Evolutionary conservation across 1,284 basidiomycete species (phyloP), one percentile per base, ranked within the genome.

Genomic region (Naganishia cerealis): DNA sequence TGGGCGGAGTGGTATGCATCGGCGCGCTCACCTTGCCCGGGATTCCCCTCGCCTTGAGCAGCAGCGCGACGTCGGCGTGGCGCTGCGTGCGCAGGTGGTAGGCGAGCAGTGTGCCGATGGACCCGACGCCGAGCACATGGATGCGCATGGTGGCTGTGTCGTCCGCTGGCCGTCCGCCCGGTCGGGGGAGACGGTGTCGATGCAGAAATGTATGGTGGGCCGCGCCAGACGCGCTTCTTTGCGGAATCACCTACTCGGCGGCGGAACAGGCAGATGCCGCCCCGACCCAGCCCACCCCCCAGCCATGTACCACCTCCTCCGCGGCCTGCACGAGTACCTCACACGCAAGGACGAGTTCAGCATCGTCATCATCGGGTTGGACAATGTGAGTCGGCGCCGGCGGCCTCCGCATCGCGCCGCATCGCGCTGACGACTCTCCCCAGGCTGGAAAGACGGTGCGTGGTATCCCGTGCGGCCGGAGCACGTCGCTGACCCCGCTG

Each of bases 291-390:
- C 1, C 36, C 15, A 29, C 12, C 29, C 53, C 24, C 10, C 24
- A 33, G 48, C 16, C 15, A 81, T 94, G 92, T 95, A 94, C 81
- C 91, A 94, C 80, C 86, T 95, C 53, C 84, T 95, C 74, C 92
- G 90, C 74, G 93, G 93, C 40, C 83, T 95, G 15, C 89, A 94
- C 80, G 88, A 91, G 77, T 88, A 94, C 81, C 81, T 95, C 39
- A 95, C 91, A 21, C 87, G 90, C 72, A 95, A 95, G 81, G 92
- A 95, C 72, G 91, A 95, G 75, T 95, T 94, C 79, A 92, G 90
- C 13, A 87, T 96, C 38, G 90, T 95, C 67, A 95, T 96, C 75
- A 88, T 96, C 65, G 93, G 92, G 18, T 74, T 83, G 21, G 82
- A 83, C 73, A 83, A 82, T 74, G 80, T 80, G 69, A 67, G 78